Base-by-base conservation (phyloP, 2,329 filamentous ascomycete genomes). In the Teratosphaeria nubilosa region DNA sequence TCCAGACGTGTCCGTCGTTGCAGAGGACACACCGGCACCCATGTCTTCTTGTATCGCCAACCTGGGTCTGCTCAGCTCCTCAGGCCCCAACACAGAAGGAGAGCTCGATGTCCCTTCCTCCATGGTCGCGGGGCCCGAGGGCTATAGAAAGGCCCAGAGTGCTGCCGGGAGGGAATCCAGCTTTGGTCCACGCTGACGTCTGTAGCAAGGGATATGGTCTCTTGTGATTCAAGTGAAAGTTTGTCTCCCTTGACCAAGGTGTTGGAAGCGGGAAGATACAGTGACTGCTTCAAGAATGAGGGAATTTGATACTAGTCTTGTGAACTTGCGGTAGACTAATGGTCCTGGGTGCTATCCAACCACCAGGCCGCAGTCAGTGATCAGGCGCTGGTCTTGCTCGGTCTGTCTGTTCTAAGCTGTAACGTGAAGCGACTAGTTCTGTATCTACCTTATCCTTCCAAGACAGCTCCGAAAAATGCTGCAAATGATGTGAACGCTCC, bases 151-250 rank as follows among this genome's bases (percentile, higher is more conserved):
- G 22, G 64, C 64, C 69, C 70, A 71, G 58, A 68, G 70, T 53
- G 59, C 56, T 34, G 62, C 58, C 13, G 70, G 69, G 55, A 72
- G 62, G 2, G 70, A 70, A 68, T 72, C 69, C 70, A 72, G 64
- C 20, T 58, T 65, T 24, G 41, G 16, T 20, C n/a, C 41, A 48
- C 41, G 41, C 41, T 22, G 41, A 48, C 41, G 20, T 20, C 20
- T 10, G 41, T 22, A 48, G 41, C 41, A 48, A 48, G 41, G 41
- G 41, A 48, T 48, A 22, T n/a, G 9, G 58, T 51, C 20, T 58
- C n/a, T 24, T 32, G 20, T 54, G 34, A n/a, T 41, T n/a, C 34
- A 41, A 51, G 50, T 51, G 50, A 5, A 41, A n/a, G 16, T 41
- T n/a, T 41, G 10, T 41, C 34, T 41, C 13, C 34, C 16, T 16